Evolutionary conservation across 83 land plant genomes (phyloP).

Genomic region (Picea abies): DNA sequence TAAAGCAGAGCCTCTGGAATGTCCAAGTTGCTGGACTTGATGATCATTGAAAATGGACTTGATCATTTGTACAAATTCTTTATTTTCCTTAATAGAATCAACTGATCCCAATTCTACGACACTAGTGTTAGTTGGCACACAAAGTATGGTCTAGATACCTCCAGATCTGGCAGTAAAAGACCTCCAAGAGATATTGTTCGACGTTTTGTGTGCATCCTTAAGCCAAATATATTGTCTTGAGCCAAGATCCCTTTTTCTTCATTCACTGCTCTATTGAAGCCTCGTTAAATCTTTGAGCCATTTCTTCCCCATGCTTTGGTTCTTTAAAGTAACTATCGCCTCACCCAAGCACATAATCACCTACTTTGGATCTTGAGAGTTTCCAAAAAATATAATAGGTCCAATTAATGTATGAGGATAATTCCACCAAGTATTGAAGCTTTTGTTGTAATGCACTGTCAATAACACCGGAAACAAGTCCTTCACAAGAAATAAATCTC

Average conservation of each 20-base stretch:
- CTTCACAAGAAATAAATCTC: too few species aligned
- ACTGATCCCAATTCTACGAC: conserved; percentile 76
- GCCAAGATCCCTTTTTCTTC: conserved; percentile 23
- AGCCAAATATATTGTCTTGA: conserved; percentile 55
- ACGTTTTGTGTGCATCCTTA: conserved; percentile 18
- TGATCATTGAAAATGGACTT: conserved; percentile 23
- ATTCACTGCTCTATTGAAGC: too few species aligned
- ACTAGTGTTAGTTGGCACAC: conserved; percentile 60
- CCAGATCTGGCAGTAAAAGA: conserved; percentile 48
- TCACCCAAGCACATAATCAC: too few species aligned
- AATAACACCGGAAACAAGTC: too few species aligned
- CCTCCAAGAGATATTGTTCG: conserved; percentile 37
- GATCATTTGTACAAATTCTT: conserved; percentile 33
- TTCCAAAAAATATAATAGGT: too few species aligned
- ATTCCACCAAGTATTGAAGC: too few species aligned
- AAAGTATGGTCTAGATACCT: conserved; percentile 57
- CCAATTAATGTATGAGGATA: too few species aligned
- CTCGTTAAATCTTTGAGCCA: too few species aligned
- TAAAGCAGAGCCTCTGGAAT: neutral
- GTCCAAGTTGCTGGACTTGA: neutral
- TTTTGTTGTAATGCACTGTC: too few species aligned
- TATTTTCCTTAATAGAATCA: conserved; percentile 33
- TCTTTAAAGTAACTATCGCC: too few species aligned
- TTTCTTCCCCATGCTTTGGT: too few species aligned
- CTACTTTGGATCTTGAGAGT: too few species aligned